Evolutionary conservation across 139 green algal genomes (phyloP).

Genomic region (Chlorella sp.): DNA sequence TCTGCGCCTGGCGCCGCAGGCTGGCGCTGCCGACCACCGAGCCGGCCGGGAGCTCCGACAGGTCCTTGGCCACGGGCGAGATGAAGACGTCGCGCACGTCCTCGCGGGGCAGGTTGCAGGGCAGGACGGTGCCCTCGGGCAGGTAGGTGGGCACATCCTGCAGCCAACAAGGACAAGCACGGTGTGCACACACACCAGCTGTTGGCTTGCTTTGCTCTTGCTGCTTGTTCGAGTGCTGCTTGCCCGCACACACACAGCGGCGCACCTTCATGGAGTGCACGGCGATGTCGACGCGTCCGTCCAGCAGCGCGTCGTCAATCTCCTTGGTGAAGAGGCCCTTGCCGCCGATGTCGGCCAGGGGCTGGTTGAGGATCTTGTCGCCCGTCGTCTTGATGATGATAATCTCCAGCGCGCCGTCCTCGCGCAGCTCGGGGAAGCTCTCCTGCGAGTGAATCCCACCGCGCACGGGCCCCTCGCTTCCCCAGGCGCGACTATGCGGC

Average conservation of each 20-base stretch:
- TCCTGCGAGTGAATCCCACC: slow-evolving; percentile 28
- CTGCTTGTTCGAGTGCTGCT: no score
- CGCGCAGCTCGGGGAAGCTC: slow-evolving; percentile 76
- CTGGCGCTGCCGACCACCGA: slow-evolving; percentile 85
- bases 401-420: slow-evolving; percentile 97
- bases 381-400: slow-evolving; percentile 99
- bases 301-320: slow-evolving; percentile 96
- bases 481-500: no score
- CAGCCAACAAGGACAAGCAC: neutral
- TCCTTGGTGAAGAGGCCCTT: slow-evolving; percentile 99
- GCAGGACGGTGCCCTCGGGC: slow-evolving; percentile 87
- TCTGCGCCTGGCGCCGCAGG: slow-evolving; percentile 89
- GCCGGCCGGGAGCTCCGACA: slow-evolving; percentile 86
- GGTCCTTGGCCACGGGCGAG: slow-evolving; percentile 59
- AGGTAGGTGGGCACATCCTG: slow-evolving; percentile 99
- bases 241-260: neutral
- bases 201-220: no score
- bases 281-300: slow-evolving; percentile 92
- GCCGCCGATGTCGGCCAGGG: slow-evolving; percentile 96
- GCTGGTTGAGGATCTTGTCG: slow-evolving; percentile 98
- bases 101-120: slow-evolving; percentile 96
- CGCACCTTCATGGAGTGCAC: slow-evolving; percentile 99
- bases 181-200: no score
- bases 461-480: neutral
- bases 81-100: slow-evolving; percentile 99